These are phyloP conservation scores for Carex littledalei DNA, from an alignment of 176 grass and related monocot genomes.

Conservation along the genomic window DNA sequence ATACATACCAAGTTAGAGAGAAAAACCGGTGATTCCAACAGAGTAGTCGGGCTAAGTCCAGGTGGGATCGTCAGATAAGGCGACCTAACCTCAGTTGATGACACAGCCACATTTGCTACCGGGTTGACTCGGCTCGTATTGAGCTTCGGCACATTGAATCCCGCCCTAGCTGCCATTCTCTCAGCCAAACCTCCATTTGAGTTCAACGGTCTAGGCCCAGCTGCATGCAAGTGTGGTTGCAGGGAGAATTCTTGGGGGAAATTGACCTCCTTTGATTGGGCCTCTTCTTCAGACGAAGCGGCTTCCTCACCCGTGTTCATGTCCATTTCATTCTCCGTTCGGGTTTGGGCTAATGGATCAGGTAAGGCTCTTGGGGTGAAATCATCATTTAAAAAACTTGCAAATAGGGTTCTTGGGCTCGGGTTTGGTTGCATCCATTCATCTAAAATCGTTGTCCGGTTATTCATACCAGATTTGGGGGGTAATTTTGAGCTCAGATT, in stretches of 20 bases:
- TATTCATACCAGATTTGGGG: constrained; percentile 3
- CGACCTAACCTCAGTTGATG: constrained; percentile 47
- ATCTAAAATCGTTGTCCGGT: constrained; percentile 46
- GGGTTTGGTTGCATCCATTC: constrained; percentile 65
- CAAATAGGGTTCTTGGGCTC: constrained; percentile 57
- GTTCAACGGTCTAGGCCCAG: constrained; percentile 42
- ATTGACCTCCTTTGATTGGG: constrained; percentile 24
- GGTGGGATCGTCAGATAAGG: constrained; percentile 84
- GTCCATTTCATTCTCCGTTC: constrained; percentile 22
- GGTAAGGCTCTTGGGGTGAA: constrained; percentile 43
- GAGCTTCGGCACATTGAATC: constrained; percentile 71
- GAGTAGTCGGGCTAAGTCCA: constrained; percentile 77
- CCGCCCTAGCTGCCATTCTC: constrained; percentile 70
- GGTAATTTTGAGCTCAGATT: background rate
- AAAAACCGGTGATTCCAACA: constrained; percentile 89
- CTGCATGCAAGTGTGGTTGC: constrained; percentile 29
- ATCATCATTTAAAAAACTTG: constrained; percentile 75
- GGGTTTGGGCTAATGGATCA: constrained; percentile 40
- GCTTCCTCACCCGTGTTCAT: background rate
- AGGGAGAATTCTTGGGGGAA: constrained; percentile 35
- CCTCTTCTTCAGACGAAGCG: constrained; percentile 25
- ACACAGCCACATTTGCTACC: constrained; percentile 31
- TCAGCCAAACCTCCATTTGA: constrained; percentile 51
- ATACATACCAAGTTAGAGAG: constrained; percentile 72
- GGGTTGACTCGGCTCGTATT: constrained; percentile 45